phyloP scores from a whole-genome alignment of 2,329 filamentous ascomycete species.

The Dactylellina cionopaga region DNA sequence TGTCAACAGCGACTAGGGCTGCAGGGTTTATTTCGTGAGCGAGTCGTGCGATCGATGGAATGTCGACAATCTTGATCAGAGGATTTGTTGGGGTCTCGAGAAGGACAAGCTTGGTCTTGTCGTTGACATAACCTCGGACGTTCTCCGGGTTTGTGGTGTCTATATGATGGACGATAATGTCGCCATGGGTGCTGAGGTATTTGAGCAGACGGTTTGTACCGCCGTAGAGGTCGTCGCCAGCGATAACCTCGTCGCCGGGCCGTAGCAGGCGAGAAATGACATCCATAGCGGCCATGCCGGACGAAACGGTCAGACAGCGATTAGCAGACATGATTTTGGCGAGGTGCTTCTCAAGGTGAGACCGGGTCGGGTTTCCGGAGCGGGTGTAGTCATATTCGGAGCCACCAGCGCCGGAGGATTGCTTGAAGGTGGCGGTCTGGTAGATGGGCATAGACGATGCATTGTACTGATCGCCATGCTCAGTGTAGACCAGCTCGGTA shows the following conservation, averaged over 20 bases:
- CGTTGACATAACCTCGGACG: slow-evolving; percentile 74
- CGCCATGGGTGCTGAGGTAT: slow-evolving; percentile 86
- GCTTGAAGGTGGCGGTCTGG: slow-evolving; percentile 98
- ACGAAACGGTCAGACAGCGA: slow-evolving; percentile 90
- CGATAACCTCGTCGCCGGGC: slow-evolving; percentile 95
- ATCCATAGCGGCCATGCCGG: slow-evolving; percentile 96
- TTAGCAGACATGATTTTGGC: slow-evolving; percentile 99
- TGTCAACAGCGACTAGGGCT: slow-evolving; percentile 90
- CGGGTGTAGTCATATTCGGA: slow-evolving; percentile 98
- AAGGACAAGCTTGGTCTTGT: slow-evolving; percentile 92
- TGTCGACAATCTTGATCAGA: slow-evolving; percentile 96
- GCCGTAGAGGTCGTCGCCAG: slow-evolving; percentile 95
- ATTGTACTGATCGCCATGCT: slow-evolving; percentile 96
- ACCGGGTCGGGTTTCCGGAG: slow-evolving; percentile 94
- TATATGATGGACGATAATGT: slow-evolving; percentile 93
- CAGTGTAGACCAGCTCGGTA: slow-evolving; percentile 95
- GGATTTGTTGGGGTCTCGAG: slow-evolving; percentile 98
- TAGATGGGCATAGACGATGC: slow-evolving; percentile 97
- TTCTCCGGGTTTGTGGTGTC: slow-evolving; percentile 84
- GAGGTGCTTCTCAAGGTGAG: slow-evolving; percentile 93
- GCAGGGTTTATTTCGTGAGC: slow-evolving; percentile 80
- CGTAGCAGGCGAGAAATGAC: slow-evolving; percentile 91
- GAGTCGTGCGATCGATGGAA: slow-evolving; percentile 78
- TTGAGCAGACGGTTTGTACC: slow-evolving; percentile 93
- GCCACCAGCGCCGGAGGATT: slow-evolving; percentile 79